Percentiles rank a stretch among this genome's conserved stretches.
phyloP scores from a whole-genome alignment of 345 rosid genomes.

The Camelina sativa region DNA sequence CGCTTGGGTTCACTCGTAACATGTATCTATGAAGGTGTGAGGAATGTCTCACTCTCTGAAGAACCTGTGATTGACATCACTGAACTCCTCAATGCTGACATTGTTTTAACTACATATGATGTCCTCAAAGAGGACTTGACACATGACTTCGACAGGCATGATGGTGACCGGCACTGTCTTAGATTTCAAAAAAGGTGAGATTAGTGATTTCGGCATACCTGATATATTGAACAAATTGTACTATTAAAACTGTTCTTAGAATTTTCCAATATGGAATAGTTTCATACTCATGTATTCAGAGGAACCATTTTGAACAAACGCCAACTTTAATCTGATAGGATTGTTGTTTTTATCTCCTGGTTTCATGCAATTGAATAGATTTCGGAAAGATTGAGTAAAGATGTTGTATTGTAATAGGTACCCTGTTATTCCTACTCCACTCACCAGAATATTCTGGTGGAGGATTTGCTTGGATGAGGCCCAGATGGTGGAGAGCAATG shows the following conservation, averaged over 20 bases:
- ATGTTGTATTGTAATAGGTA: slow-evolving; percentile 61
- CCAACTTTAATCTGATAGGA: not conserved
- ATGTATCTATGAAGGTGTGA: slow-evolving; percentile 84
- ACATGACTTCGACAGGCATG: slow-evolving; percentile 91
- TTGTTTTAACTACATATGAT: slow-evolving; percentile 90
- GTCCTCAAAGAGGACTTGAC: slow-evolving; percentile 96
- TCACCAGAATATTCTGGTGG: slow-evolving; percentile 97
- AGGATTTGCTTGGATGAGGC: slow-evolving; percentile 98
- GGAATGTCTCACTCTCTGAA: slow-evolving; percentile 65
- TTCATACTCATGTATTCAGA: not conserved
- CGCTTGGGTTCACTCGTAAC: slow-evolving; percentile 76
- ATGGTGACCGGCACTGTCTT: slow-evolving; percentile 85
- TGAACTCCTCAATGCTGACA: slow-evolving; percentile 75
- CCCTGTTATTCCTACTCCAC: slow-evolving; percentile 89
- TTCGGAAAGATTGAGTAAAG: slow-evolving; percentile 29
- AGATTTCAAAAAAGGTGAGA: slow-evolving; percentile 91
- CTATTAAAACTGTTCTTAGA: slow-evolving; percentile 10
- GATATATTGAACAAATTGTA: not conserved
- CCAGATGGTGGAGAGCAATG: slow-evolving; percentile 97
- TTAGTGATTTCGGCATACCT: slow-evolving; percentile 24
- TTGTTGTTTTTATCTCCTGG: slow-evolving; percentile 5
- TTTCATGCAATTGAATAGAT: slow-evolving; percentile 19
- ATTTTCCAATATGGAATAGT: not conserved
- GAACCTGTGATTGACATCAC: slow-evolving; percentile 55
- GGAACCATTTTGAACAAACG: not conserved